phyloP scores from a whole-genome alignment of 495 filamentous ascomycete genomes.

The Tuber borchii region DNA sequence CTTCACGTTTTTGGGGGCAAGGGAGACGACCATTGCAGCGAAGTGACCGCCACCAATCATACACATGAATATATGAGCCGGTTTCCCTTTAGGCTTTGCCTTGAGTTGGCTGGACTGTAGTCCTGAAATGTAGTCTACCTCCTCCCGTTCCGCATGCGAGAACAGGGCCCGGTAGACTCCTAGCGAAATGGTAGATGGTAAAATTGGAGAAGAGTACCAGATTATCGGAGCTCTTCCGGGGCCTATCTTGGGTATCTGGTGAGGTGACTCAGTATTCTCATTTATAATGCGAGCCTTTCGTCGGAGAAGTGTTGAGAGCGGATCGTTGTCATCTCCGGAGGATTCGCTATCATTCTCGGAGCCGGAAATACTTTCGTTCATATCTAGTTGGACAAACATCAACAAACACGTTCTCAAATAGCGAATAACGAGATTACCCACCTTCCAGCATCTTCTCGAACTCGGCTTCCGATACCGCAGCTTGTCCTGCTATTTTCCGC shows the following conservation, averaged over 20 bases:
- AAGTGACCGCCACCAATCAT: slow-evolving; percentile 99
- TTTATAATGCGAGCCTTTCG: slow-evolving; percentile 34
- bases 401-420: slow-evolving; percentile 17
- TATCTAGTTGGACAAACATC: slow-evolving; percentile 49
- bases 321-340: slow-evolving; percentile 38
- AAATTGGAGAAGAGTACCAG: slow-evolving; percentile 71
- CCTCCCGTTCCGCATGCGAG: slow-evolving; percentile 58
- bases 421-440: slow-evolving; percentile 5
- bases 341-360: slow-evolving; percentile 48
- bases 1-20: slow-evolving; percentile 72
- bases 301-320: slow-evolving; percentile 25
- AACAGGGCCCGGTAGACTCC: slow-evolving; percentile 85
- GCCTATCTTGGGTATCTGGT: slow-evolving; percentile 48
- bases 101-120: slow-evolving; percentile 51
- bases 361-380: slow-evolving; percentile 41
- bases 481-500: slow-evolving; percentile 66
- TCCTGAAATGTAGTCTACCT: slow-evolving; percentile 63
- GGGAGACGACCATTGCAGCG: slow-evolving; percentile 86
- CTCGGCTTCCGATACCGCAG: slow-evolving; percentile 63
- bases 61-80: slow-evolving; percentile 82
- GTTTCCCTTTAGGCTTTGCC: slow-evolving; percentile 38
- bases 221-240: slow-evolving; percentile 67
- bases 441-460: slow-evolving; percentile 74
- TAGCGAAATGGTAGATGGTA: slow-evolving; percentile 71
- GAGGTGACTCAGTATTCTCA: slow-evolving; percentile 49